Conservation (phyloP, 1,284 basidiomycete genomes). For the Naganishia liquefaciens region DNA sequence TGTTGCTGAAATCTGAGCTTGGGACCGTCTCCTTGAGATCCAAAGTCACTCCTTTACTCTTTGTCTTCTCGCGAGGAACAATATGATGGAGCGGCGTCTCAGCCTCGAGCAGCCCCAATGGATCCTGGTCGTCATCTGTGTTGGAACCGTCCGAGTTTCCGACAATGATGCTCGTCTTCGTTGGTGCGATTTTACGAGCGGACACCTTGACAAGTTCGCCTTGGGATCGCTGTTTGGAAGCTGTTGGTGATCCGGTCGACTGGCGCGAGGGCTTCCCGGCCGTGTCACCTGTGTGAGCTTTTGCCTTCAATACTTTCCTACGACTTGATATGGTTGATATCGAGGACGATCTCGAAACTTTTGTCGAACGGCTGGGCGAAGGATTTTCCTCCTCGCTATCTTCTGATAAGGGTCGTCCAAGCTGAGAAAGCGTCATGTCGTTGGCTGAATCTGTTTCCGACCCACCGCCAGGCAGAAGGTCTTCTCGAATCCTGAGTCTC, state of each 20-base stretch:
- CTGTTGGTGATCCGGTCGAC: not conserved
- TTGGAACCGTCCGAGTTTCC: slow-evolving; percentile 15
- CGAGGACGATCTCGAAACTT: not conserved
- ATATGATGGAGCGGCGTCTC: not conserved
- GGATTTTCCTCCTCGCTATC: slow-evolving; percentile 6
- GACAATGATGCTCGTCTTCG: slow-evolving; percentile 4
- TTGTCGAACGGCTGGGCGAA: not conserved
- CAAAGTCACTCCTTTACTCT: not conserved
- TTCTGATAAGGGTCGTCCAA: slow-evolving; percentile 6
- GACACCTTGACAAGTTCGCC: too few species aligned
- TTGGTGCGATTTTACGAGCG: not conserved
- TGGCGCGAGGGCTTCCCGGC: not conserved
- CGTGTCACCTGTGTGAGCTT: not conserved
- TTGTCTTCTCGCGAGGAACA: not conserved
- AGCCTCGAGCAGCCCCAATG: not conserved
- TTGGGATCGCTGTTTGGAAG: slow-evolving; percentile 2
- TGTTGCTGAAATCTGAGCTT: slow-evolving; percentile 27
- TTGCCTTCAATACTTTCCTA: slow-evolving; percentile 1
- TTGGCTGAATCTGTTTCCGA: slow-evolving; percentile 12
- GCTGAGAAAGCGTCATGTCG: slow-evolving; percentile 17
- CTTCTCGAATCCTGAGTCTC: slow-evolving; percentile 24
- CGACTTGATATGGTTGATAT: not conserved
- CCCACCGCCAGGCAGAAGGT: slow-evolving; percentile 31
- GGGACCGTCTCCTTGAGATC: slow-evolving; percentile 13
- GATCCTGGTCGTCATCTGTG: slow-evolving; percentile 14